Conservation (phyloP, 2,329 filamentous ascomycete genomes). For the Penicillium sp. region DNA sequence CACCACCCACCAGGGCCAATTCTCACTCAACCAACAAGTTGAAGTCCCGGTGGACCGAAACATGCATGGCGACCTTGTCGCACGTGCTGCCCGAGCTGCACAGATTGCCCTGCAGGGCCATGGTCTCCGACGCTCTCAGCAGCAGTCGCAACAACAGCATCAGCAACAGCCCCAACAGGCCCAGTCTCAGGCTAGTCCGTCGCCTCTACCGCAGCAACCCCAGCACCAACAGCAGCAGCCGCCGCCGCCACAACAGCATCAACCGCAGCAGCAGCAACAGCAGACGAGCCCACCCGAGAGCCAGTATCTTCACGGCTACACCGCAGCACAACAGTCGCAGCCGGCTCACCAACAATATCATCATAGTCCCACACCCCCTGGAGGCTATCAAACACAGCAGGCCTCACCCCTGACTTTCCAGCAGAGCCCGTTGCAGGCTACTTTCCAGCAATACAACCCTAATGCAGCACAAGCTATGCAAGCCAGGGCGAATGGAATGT, state of each 20-base stretch:
- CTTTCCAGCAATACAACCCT: slow-evolving; percentile 44
- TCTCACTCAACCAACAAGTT: slow-evolving; percentile 39
- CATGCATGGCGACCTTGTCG: slow-evolving; percentile 47
- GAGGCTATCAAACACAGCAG: slow-evolving; percentile 33
- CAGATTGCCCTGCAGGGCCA: slow-evolving; percentile 49
- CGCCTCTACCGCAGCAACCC: slow-evolving; percentile 27
- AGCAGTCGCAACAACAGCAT: slow-evolving; percentile 32
- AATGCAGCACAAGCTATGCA: slow-evolving; percentile 30
- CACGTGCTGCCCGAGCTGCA: slow-evolving; percentile 48
- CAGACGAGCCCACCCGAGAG: slow-evolving; percentile 27
- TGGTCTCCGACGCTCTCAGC: slow-evolving; percentile 36
- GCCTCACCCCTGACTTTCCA: slow-evolving; percentile 37
- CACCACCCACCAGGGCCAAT: slow-evolving; percentile 43
- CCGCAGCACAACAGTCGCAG: slow-evolving; percentile 33
- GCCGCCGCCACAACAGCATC: slow-evolving; percentile 20
- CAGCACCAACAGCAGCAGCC: slow-evolving; percentile 28
- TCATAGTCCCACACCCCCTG: slow-evolving; percentile 34
- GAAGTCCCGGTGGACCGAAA: slow-evolving; percentile 42
- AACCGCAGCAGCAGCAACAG: slow-evolving; percentile 22
- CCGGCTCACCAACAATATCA: slow-evolving; percentile 33
- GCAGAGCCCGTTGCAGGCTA: slow-evolving; percentile 40
- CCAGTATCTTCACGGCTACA: slow-evolving; percentile 37
- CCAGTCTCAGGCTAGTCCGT: slow-evolving; percentile 12
- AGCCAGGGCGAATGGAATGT: slow-evolving; percentile 33
- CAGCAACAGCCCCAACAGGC: slow-evolving; percentile 33